These are phyloP conservation scores for Spergularia azorica DNA, from an alignment of 179 eudicot genomes.

Conservation along the genomic window DNA sequence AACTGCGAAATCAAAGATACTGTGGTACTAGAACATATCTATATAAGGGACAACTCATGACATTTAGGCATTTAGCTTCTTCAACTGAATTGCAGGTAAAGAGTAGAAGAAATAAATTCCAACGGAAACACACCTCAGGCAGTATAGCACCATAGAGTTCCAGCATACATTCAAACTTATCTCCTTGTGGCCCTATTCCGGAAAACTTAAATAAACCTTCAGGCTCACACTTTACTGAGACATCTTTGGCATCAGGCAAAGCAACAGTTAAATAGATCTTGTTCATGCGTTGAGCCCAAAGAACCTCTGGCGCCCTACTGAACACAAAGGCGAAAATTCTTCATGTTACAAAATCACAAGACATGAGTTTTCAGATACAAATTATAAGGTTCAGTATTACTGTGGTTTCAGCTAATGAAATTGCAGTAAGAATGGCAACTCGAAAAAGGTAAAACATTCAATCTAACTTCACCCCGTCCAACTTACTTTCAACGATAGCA, in stretches of 20 bases:
- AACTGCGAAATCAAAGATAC: not conserved
- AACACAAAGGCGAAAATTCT: slow-evolving; percentile 14
- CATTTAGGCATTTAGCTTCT: not conserved
- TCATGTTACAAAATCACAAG: not conserved
- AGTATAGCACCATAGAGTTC: slow-evolving; percentile 64
- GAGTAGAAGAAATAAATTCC: not conserved
- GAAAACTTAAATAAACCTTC: slow-evolving; percentile 70
- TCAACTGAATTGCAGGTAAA: not conserved
- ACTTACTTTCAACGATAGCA: too few species aligned
- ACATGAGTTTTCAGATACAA: not conserved
- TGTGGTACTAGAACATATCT: not conserved
- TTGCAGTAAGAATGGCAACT: not conserved
- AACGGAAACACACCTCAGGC: slow-evolving; percentile 57
- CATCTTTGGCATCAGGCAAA: slow-evolving; percentile 77
- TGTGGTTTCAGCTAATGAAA: not conserved
- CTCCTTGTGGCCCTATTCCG: slow-evolving; percentile 61
- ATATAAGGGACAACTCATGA: not conserved
- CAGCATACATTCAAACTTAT: slow-evolving; percentile 54
- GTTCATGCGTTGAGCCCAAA: slow-evolving; percentile 87
- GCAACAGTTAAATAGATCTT: slow-evolving; percentile 72
- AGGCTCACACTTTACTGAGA: slow-evolving; percentile 69
- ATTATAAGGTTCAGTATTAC: not conserved
- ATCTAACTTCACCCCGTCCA: not conserved
- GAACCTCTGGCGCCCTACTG: slow-evolving; percentile 76
- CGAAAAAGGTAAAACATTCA: not conserved